A percentile compares a stretch with the other conserved stretches of the same genome.
Evolutionary conservation across 2,329 filamentous ascomycete species (phyloP).

Genomic region (Colletotrichum theobromicola): DNA sequence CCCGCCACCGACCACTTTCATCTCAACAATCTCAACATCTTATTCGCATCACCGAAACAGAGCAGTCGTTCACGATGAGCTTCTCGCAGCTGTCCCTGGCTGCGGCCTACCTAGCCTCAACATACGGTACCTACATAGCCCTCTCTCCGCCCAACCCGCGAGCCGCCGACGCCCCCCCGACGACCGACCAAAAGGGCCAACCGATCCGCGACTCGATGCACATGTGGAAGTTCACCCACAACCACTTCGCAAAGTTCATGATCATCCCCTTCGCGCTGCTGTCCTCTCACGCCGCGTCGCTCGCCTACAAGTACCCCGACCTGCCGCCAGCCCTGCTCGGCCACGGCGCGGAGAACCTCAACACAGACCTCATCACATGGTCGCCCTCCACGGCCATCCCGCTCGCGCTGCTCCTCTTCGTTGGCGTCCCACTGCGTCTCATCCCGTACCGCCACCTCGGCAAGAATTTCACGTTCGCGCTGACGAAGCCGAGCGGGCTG

Average conservation of each 20-base stretch:
- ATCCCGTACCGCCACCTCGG: slow-evolving; percentile 51
- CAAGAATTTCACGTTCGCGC: slow-evolving; percentile 57
- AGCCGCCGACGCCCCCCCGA: slow-evolving; percentile 16
- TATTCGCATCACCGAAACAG: background rate
- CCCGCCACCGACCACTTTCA: background rate
- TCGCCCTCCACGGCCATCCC: slow-evolving; percentile 38
- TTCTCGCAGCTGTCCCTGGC: background rate
- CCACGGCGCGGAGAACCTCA: slow-evolving; percentile 36
- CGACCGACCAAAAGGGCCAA: background rate
- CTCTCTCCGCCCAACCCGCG: slow-evolving; percentile 35
- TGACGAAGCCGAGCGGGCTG: slow-evolving; percentile 49
- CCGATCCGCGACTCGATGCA: slow-evolving; percentile 21
- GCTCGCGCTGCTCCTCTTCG: slow-evolving; percentile 32
- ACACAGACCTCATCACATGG: slow-evolving; percentile 38
- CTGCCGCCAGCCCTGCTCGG: slow-evolving; percentile 26
- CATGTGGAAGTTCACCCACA: slow-evolving; percentile 29
- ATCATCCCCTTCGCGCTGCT: slow-evolving; percentile 29
- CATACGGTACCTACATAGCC: slow-evolving; percentile 33
- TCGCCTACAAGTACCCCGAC: slow-evolving; percentile 25
- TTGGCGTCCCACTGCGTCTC: slow-evolving; percentile 31
- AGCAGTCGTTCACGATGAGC: background rate
- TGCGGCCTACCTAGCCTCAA: slow-evolving; percentile 30
- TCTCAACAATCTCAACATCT: background rate
- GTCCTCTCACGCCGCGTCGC: slow-evolving; percentile 24
- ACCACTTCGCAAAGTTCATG: slow-evolving; percentile 24